Evolutionary conservation across 192 early-diverging fungal species (phyloP).

Genomic region (Obelidium mucronatum): DNA sequence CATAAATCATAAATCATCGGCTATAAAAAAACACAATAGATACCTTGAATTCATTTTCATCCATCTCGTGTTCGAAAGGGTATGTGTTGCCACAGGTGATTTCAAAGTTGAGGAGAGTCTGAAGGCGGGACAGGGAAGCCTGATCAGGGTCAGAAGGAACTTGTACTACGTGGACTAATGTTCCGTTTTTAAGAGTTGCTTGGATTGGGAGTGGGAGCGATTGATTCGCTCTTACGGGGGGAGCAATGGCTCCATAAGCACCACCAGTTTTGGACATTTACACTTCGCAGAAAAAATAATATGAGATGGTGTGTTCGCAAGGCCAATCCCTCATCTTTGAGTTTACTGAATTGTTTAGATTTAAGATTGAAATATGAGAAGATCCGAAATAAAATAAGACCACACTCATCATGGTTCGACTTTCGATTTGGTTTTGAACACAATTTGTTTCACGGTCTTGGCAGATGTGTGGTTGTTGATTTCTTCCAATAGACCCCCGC

Average conservation of each 20-base stretch:
- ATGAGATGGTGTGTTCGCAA: no score
- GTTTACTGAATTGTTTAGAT: no score
- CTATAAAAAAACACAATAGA: background rate
- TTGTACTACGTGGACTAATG: conserved; percentile 5
- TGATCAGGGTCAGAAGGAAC: background rate
- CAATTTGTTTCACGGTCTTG: no score
- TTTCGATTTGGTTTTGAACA: no score
- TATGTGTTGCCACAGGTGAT: conserved; percentile 76
- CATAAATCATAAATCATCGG: background rate
- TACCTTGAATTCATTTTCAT: conserved; percentile 49
- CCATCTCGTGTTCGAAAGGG: conserved; percentile 65
- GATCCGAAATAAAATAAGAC: no score
- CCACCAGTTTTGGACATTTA: no score
- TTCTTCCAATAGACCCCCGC: no score
- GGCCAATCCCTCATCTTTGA: no score
- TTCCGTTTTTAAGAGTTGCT: conserved; percentile 38
- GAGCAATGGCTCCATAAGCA: conserved; percentile 32
- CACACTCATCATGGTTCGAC: no score
- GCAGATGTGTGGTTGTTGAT: no score
- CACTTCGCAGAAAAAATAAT: no score
- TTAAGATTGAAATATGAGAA: no score
- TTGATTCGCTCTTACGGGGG: background rate
- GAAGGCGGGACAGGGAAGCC: conserved; percentile 44
- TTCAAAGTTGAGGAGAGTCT: conserved; percentile 66
- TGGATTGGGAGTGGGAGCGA: conserved; percentile 40